Evolutionary conservation across 2,329 filamentous ascomycete genomes (phyloP).

Genomic region (Scopulariopsis brevicaulis): DNA sequence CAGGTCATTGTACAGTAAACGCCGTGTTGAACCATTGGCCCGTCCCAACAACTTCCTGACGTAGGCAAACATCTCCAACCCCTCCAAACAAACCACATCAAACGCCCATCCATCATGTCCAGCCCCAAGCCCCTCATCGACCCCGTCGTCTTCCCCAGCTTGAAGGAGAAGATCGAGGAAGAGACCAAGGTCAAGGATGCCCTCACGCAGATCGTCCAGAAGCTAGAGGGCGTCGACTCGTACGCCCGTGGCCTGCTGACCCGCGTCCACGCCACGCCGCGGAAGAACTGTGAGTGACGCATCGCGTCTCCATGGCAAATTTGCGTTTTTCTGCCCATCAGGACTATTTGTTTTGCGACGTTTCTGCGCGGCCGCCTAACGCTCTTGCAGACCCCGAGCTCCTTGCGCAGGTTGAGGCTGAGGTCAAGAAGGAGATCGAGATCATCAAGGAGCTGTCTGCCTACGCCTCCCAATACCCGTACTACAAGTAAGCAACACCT

Average conservation of each 20-base stretch:
- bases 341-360: neutral
- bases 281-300: conserved; percentile 35
- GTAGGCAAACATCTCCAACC: neutral
- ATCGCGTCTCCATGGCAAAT: neutral
- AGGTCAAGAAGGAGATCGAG: conserved; percentile 59
- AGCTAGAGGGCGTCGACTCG: conserved; percentile 72
- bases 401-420: conserved; percentile 58
- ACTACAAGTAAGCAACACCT: conserved; percentile 65
- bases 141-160: conserved; percentile 72
- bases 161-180: conserved; percentile 84
- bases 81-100: neutral
- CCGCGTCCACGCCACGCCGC: conserved; percentile 78
- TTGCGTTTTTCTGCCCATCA: neutral
- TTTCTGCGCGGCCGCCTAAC: neutral
- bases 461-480: conserved; percentile 76
- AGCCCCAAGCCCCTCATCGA: conserved; percentile 40
- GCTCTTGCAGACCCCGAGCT: conserved; percentile 48
- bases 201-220: conserved; percentile 69
- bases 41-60: neutral
- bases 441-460: conserved; percentile 59
- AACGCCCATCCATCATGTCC: conserved; percentile 8
- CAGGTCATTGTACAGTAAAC: no score
- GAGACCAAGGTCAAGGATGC: conserved; percentile 74
- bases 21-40: neutral
- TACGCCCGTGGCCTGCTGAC: conserved; percentile 76